Percentiles rank a stretch among this genome's conserved stretches.
phyloP scores from a whole-genome alignment of 2,329 filamentous ascomycete species.

The Alternaria arborescens region DNA sequence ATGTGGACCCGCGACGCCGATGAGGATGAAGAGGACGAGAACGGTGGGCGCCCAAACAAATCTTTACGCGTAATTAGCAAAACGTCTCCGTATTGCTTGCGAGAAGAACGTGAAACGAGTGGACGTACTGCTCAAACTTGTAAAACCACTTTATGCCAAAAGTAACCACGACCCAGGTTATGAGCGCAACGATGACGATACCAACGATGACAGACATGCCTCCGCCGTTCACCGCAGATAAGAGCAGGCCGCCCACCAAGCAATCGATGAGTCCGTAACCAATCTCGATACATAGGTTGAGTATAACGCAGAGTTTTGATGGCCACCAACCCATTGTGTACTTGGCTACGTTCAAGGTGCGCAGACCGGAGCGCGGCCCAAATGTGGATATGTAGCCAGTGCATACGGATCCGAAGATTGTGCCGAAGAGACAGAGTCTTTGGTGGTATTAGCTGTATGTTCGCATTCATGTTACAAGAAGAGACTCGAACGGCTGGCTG shows the following conservation, averaged over 20 bases:
- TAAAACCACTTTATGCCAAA: slow-evolving; percentile 41
- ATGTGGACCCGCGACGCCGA: slow-evolving; percentile 47
- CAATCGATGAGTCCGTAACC: slow-evolving; percentile 67
- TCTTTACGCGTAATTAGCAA: neutral
- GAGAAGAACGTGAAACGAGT: too few relatives aligned
- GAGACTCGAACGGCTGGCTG: neutral
- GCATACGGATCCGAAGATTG: slow-evolving; percentile 32
- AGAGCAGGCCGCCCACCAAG: slow-evolving; percentile 68
- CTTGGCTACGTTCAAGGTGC: slow-evolving; percentile 52
- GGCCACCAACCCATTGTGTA: slow-evolving; percentile 72
- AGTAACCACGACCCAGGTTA: slow-evolving; percentile 34
- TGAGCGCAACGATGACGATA: slow-evolving; percentile 62
- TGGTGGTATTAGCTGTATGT: neutral
- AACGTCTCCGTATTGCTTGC: too few relatives aligned
- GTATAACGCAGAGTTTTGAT: slow-evolving; percentile 63
- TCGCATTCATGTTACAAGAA: neutral
- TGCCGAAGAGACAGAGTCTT: slow-evolving; percentile 30
- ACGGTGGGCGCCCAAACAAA: slow-evolving; percentile 38
- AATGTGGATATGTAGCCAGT: slow-evolving; percentile 36
- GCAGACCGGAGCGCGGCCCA: slow-evolving; percentile 28
- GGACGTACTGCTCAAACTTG: slow-evolving; percentile 29
- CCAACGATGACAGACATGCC: slow-evolving; percentile 66
- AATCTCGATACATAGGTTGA: slow-evolving; percentile 65
- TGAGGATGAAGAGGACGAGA: slow-evolving; percentile 36
- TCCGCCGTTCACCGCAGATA: slow-evolving; percentile 66